Evolutionary conservation across 2,329 filamentous ascomycete genomes (phyloP).

Genomic region (Truncatella angustata): DNA sequence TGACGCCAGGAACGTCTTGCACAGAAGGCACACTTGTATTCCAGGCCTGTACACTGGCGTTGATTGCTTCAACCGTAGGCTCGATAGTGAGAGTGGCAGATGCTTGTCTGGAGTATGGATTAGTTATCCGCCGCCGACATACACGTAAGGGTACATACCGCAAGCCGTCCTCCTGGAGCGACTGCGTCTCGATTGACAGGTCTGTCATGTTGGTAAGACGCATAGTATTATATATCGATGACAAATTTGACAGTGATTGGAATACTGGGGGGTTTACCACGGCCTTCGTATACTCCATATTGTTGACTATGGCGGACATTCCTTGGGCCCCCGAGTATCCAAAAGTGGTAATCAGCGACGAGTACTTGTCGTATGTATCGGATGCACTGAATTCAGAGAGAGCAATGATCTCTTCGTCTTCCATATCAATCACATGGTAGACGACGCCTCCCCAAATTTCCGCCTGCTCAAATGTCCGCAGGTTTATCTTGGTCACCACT

Average conservation of each 20-base stretch:
- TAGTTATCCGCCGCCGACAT: neutral
- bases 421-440: neutral
- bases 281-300: constrained; percentile 14
- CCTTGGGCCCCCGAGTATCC: constrained; percentile 4
- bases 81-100: constrained; percentile 8
- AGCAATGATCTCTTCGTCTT: constrained; percentile 1
- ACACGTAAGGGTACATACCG: constrained; percentile 11
- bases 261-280: constrained; percentile 8
- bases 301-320: constrained; percentile 7
- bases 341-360: constrained; percentile 8
- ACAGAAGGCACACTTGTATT: constrained; percentile 7
- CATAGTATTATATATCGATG: constrained; percentile 1
- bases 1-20: constrained; percentile 10
- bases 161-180: constrained; percentile 3
- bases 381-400: constrained; percentile 11
- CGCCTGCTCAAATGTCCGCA: constrained; percentile 13
- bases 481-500: constrained; percentile 13
- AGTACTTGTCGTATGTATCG: constrained; percentile 14
- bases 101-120: neutral
- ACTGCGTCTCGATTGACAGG: constrained; percentile 6
- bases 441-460: constrained; percentile 10
- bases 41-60: constrained; percentile 10
- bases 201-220: constrained; percentile 6
- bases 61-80: constrained; percentile 3
- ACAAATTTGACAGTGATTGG: neutral